Evolutionary conservation across 2,329 filamentous ascomycete genomes (phyloP).

Genomic region (Cladophialophora chaetospira): DNA sequence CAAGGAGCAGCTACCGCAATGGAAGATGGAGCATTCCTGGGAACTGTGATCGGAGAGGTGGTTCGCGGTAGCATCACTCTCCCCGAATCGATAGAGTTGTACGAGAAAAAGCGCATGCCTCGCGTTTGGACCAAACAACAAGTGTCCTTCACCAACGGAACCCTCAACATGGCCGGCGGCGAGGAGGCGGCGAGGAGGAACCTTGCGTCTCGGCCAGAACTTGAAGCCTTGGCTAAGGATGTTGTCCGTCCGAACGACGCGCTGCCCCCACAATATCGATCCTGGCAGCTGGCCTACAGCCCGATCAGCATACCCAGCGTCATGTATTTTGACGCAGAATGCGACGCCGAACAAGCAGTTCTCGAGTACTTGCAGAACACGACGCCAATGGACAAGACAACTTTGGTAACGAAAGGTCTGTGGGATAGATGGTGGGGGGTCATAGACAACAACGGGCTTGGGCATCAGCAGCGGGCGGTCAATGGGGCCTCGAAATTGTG

Average conservation of each 20-base stretch:
- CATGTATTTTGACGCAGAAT: slow-evolving; percentile 30
- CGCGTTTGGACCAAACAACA: slow-evolving; percentile 48
- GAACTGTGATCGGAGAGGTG: slow-evolving; percentile 41
- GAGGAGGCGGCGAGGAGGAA: slow-evolving; percentile 19
- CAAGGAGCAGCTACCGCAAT: slow-evolving; percentile 50
- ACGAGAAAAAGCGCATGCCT: slow-evolving; percentile 47
- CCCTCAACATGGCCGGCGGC: slow-evolving; percentile 24
- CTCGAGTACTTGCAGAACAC: slow-evolving; percentile 27
- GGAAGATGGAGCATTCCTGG: slow-evolving; percentile 49
- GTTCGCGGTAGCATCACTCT: slow-evolving; percentile 39
- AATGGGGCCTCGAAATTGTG: background rate
- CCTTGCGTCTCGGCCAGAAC: slow-evolving; percentile 15
- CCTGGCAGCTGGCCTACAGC: slow-evolving; percentile 25
- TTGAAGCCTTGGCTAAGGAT: slow-evolving; percentile 17
- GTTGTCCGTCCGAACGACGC: slow-evolving; percentile 11
- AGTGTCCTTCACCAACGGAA: slow-evolving; percentile 34
- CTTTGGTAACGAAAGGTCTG: slow-evolving; percentile 25
- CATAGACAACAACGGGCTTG: slow-evolving; percentile 23
- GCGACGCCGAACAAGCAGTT: slow-evolving; percentile 30
- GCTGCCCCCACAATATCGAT: slow-evolving; percentile 25
- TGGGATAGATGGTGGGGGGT: slow-evolving; percentile 29
- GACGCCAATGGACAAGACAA: slow-evolving; percentile 20
- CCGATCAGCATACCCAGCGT: slow-evolving; percentile 23
- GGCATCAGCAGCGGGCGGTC: background rate
- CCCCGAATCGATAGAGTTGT: slow-evolving; percentile 41